A percentile compares a stretch with the other conserved stretches of the same genome.
These are phyloP conservation scores for Diaporthe velutina DNA, from an alignment of 2,329 filamentous ascomycete genomes.

Conservation along the genomic window DNA sequence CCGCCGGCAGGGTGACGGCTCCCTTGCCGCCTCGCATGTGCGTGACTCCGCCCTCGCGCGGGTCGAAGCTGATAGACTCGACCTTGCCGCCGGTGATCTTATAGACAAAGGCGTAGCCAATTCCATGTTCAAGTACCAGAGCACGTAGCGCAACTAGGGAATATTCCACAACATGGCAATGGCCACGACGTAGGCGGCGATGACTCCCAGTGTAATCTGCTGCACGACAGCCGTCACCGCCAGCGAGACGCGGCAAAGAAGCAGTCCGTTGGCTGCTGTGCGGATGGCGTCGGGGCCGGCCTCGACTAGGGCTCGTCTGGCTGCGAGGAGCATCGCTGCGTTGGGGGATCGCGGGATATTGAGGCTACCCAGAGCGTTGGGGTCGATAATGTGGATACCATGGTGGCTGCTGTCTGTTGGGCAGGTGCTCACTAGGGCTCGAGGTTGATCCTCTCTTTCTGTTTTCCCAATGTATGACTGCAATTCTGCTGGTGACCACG, in stretches of 20 bases:
- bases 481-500: neutral
- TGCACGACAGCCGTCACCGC: slow-evolving; percentile 74
- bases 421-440: neutral
- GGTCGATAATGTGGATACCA: slow-evolving; percentile 27
- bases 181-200: slow-evolving; percentile 77
- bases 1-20: slow-evolving; percentile 80
- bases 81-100: slow-evolving; percentile 80
- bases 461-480: neutral
- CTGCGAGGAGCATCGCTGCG: slow-evolving; percentile 20
- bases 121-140: slow-evolving; percentile 88
- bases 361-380: slow-evolving; percentile 27
- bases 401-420: slow-evolving; percentile 17
- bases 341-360: slow-evolving; percentile 26
- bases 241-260: slow-evolving; percentile 64
- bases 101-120: slow-evolving; percentile 81
- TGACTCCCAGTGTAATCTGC: slow-evolving; percentile 77
- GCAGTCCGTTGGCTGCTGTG: slow-evolving; percentile 39
- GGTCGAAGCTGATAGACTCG: slow-evolving; percentile 80
- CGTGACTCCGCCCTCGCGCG: slow-evolving; percentile 82
- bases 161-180: slow-evolving; percentile 86
- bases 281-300: slow-evolving; percentile 32
- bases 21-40: slow-evolving; percentile 78
- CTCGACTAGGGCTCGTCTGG: slow-evolving; percentile 28
- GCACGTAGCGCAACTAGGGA: slow-evolving; percentile 78
- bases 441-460: neutral